Conservation (phyloP, 495 filamentous ascomycete genomes). For the Clohesyomyces aquaticus region DNA sequence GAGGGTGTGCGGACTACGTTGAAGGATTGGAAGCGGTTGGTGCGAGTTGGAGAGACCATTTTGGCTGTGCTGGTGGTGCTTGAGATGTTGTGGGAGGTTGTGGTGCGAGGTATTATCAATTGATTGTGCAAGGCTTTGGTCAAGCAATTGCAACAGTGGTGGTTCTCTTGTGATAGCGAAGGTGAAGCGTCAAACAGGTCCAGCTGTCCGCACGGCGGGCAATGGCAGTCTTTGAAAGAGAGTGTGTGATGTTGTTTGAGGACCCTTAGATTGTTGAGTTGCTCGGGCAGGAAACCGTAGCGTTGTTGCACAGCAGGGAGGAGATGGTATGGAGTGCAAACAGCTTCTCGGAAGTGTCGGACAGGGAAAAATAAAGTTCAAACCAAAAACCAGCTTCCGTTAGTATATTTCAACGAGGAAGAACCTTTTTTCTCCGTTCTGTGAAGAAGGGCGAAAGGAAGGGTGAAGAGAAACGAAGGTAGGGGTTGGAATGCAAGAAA, state of each 20-base stretch:
- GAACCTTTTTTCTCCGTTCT: conserved; percentile 2
- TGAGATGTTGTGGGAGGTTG: conserved; percentile 5
- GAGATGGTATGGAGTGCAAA: conserved; percentile 12
- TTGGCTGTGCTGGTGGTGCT: conserved; percentile 17
- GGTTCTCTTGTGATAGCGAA: conserved; percentile 19
- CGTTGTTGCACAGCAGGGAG: conserved; percentile 9
- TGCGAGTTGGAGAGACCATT: conserved; percentile 34
- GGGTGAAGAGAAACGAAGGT: conserved; percentile 21
- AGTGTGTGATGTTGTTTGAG: neutral
- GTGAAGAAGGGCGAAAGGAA: conserved; percentile 8
- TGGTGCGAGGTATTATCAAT: conserved; percentile 10
- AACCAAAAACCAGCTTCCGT: conserved; percentile 25
- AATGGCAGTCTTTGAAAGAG: conserved; percentile 1
- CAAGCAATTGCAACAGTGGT: neutral
- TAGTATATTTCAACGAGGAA: conserved; percentile 25
- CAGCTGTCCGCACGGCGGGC: conserved; percentile 27
- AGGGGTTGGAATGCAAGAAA: conserved; percentile 11
- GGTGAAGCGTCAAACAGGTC: conserved; percentile 13
- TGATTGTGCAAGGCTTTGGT: conserved; percentile 15
- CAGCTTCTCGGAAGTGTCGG: conserved; percentile 28
- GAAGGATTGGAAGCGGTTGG: conserved; percentile 42
- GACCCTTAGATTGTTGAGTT: conserved; percentile 13
- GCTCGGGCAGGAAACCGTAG: neutral
- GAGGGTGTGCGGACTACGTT: conserved; percentile 36
- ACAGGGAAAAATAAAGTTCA: neutral